Conservation (phyloP, 305 asterid species). For the Fraxinus greggii region DNA sequence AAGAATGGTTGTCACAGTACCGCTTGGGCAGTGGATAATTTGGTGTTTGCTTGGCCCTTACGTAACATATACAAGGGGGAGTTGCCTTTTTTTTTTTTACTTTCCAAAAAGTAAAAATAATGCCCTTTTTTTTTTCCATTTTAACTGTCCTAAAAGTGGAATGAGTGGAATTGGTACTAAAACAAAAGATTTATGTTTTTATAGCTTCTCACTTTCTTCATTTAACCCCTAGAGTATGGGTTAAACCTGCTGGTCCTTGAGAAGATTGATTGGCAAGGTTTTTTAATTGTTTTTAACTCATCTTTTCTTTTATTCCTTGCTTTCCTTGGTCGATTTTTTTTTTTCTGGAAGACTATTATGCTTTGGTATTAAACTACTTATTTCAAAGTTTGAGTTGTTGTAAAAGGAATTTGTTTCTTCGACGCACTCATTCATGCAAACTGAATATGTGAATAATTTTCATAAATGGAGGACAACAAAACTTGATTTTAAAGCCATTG, state of each 20-base stretch:
- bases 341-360: neutral
- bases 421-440: neutral
- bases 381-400: neutral
- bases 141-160: neutral
- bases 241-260: neutral
- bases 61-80: neutral
- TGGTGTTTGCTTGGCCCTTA: neutral
- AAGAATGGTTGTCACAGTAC: neutral
- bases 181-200: neutral
- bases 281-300: neutral
- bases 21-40: neutral
- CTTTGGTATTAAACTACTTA: neutral
- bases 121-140: neutral
- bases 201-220: neutral
- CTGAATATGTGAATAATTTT: neutral
- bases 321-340: neutral
- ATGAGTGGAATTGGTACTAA: neutral
- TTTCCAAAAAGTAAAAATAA: neutral
- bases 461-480: too few relatives aligned
- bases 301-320: neutral
- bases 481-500: too few relatives aligned
- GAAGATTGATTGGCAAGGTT: neutral
- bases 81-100: neutral
- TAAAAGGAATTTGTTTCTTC: neutral
- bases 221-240: neutral